Evolutionary conservation across 148 eudicot genomes (phyloP), one percentile per base, ranked within the genome.

Genomic region (Chenopodium suecicum): DNA sequence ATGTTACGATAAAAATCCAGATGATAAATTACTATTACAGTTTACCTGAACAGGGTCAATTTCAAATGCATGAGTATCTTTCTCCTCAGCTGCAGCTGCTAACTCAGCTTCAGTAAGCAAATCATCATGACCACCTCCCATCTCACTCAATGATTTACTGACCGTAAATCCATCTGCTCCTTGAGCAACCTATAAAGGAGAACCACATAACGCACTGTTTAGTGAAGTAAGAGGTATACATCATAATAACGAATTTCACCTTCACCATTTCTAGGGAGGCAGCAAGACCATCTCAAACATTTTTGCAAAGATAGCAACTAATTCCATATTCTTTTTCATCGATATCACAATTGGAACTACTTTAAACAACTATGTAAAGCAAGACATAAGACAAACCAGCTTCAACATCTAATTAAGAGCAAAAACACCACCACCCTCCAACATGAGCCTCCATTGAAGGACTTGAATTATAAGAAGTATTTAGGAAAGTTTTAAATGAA

Each of bases 1-100:
- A 68, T 37, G 23, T 73, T 44, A 41, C 27, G 50, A 83, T 29
- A 62, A 54, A 41, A 25, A 23, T 34, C 32, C n/a, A 58, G 23
- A 67, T 44, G 2, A 37, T 54, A 22, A 27, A 16, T 10, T 0
- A 74, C 63, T 65, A 16, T 16, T 0, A 78, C 63, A 71, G 47
- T 54, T n/a, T 75, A 94, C 99, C 92, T 96, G 98, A 80, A 87
- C 76, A 73, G 99, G 97, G 78, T 96, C 97, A 69, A 96, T 87
- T 85, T 96, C 99, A 85, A 96, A 96, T 41, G 98, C 82, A 87
- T 94, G 99, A 75, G 95, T 90, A 86, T 92, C 98, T 88, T 94
- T 96, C 82, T 96, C 99, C 89, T 96, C 99, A 84, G 97, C 94
- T 73, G 87, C 97, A 27, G 98, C 97, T 12, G 98, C 99, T 84